These are phyloP conservation scores for Westerdykella ornata DNA, from an alignment of 2,329 filamentous ascomycete species.

Conservation along the genomic window DNA sequence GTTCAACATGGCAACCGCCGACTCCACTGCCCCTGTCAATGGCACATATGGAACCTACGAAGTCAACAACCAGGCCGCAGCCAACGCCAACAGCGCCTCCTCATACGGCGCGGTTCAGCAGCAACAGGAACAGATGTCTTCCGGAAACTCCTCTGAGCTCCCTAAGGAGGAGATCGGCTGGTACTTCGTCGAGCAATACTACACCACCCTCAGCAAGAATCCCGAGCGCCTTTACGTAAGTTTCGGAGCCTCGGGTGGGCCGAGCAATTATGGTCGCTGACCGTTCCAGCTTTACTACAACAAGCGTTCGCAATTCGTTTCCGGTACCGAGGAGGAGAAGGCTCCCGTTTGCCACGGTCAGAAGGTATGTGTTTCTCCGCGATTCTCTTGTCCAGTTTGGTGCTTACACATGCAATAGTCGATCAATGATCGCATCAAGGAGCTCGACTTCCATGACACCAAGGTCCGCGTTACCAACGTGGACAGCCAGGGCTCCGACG, in stretches of 20 bases:
- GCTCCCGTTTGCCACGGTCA: conserved; percentile 81
- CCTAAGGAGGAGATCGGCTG: conserved; percentile 94
- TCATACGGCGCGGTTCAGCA: conserved; percentile 24
- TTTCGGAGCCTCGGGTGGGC: background rate
- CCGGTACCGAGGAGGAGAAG: conserved; percentile 82
- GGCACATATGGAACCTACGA: conserved; percentile 45
- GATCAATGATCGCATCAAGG: conserved; percentile 91
- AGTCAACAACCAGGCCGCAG: conserved; percentile 30
- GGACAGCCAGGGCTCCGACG: conserved; percentile 85
- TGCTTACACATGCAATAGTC: conserved; percentile 48
- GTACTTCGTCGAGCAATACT: conserved; percentile 99
- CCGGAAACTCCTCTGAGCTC: conserved; percentile 39
- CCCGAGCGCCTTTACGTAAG: conserved; percentile 80
- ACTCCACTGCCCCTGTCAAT: conserved; percentile 39
- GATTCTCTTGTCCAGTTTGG: background rate
- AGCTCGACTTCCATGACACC: conserved; percentile 91
- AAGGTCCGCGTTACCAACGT: conserved; percentile 98
- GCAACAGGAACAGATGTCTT: conserved; percentile 22
- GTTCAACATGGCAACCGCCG: conserved; percentile 31
- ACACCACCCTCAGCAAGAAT: conserved; percentile 90
- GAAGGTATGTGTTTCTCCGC: conserved; percentile 54
- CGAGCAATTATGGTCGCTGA: conserved; percentile 15
- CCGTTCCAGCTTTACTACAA: conserved; percentile 72
- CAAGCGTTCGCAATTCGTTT: conserved; percentile 92
- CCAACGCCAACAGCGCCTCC: conserved; percentile 16